phyloP scores from a whole-genome alignment of 306 rosid species.

The Quercus cerris region DNA sequence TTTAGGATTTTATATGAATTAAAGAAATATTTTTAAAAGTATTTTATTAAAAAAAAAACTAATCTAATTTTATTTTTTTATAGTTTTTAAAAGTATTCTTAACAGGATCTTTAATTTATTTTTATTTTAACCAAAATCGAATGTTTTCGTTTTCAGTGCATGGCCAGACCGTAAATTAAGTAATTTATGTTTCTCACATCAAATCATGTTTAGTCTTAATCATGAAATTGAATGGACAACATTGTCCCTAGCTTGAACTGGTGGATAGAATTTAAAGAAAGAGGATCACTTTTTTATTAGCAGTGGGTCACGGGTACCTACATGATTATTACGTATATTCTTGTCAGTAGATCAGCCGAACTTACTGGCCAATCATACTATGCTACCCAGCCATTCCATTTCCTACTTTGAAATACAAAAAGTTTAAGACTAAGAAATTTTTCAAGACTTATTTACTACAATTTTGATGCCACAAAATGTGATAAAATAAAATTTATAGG shows the following conservation, averaged over 20 bases:
- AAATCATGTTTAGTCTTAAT: neutral
- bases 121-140: neutral
- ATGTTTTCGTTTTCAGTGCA: neutral
- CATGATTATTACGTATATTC: no score
- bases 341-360: no score
- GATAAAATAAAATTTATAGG: no score
- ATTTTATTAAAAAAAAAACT: no score
- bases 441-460: no score
- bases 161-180: neutral
- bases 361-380: neutral
- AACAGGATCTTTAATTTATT: neutral
- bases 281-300: conserved; percentile 14
- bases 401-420: neutral
- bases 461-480: rapidly evolving
- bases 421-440: no score
- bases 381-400: conserved; percentile 3
- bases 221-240: neutral
- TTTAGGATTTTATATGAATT: no score
- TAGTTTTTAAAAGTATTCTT: neutral
- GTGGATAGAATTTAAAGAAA: conserved; percentile 14
- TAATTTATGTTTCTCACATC: conserved; percentile 10
- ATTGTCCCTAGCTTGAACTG: neutral
- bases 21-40: no score
- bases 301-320: conserved; percentile 15
- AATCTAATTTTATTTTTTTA: neutral